phyloP scores from a whole-genome alignment of 2,329 filamentous ascomycete genomes.

The Pseudogymnoascus sp. region DNA sequence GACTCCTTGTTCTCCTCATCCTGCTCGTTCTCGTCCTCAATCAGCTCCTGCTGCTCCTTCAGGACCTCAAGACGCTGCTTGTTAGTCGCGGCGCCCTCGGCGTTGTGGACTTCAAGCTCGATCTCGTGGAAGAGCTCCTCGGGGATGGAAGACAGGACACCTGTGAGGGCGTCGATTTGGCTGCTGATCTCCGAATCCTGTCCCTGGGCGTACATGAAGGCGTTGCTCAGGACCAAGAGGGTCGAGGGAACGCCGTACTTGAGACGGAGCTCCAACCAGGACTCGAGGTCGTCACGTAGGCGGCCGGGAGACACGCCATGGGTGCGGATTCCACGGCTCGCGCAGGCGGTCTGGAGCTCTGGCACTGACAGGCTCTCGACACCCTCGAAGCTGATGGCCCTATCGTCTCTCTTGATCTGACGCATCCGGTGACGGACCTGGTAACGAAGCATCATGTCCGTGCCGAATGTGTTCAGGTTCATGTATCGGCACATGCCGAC shows the following conservation, averaged over 20 bases:
- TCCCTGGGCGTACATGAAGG: slow-evolving; percentile 87
- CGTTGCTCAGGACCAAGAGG: slow-evolving; percentile 88
- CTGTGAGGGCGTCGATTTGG: slow-evolving; percentile 87
- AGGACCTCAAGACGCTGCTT: slow-evolving; percentile 97
- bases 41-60: slow-evolving; percentile 96
- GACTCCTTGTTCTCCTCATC: slow-evolving; percentile 69
- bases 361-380: slow-evolving; percentile 87
- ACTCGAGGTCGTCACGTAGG: slow-evolving; percentile 80
- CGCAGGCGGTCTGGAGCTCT: slow-evolving; percentile 86
- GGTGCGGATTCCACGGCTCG: slow-evolving; percentile 83
- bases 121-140: slow-evolving; percentile 99
- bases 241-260: slow-evolving; percentile 95
- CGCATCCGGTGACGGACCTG: slow-evolving; percentile 96
- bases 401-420: slow-evolving; percentile 97
- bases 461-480: slow-evolving; percentile 94
- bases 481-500: slow-evolving; percentile 98
- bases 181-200: slow-evolving; percentile 75
- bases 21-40: slow-evolving; percentile 93
- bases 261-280: slow-evolving; percentile 89
- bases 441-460: slow-evolving; percentile 95
- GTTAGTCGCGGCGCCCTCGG: slow-evolving; percentile 95
- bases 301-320: slow-evolving; percentile 83
- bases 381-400: slow-evolving; percentile 86
- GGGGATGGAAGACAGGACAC: slow-evolving; percentile 87
- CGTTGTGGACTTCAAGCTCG: slow-evolving; percentile 93